Evolutionary conservation across 177 flowering plant species (phyloP).

Genomic region (Vitis hybrid): DNA sequence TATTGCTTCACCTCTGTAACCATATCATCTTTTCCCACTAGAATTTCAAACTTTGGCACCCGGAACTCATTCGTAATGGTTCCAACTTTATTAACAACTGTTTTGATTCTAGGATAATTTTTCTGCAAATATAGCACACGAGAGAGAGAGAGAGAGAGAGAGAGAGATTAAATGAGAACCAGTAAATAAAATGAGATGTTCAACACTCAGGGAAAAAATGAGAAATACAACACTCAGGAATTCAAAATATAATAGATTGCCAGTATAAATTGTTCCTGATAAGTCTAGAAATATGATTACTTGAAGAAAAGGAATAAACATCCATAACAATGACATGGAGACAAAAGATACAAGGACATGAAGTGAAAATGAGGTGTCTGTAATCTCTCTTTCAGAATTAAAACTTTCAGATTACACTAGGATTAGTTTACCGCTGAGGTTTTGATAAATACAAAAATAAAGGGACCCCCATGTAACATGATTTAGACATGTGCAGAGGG

Average conservation of each 20-base stretch:
- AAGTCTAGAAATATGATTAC: too few species aligned
- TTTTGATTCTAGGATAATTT: slow-evolving; percentile 88
- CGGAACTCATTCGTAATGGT: slow-evolving; percentile 87
- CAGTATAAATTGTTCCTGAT: too few species aligned
- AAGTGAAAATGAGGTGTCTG: too few species aligned
- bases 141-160: slow-evolving; percentile 1
- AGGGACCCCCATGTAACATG: neutral
- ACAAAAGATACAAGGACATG: too few species aligned
- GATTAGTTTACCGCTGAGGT: too few species aligned
- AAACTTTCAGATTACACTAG: too few species aligned
- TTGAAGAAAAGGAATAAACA: too few species aligned
- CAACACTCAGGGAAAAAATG: neutral
- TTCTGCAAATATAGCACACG: slow-evolving; percentile 50
- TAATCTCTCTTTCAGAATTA: too few species aligned
- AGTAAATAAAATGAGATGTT: neutral
- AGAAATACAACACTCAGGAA: neutral
- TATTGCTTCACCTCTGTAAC: slow-evolving; percentile 96
- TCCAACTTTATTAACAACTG: slow-evolving; percentile 94
- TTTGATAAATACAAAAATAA: neutral
- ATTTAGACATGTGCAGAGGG: neutral
- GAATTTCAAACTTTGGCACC: slow-evolving; percentile 88
- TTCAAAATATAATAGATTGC: neutral
- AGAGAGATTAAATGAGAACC: slow-evolving; percentile 1
- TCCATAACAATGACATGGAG: too few species aligned
- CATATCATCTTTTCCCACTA: slow-evolving; percentile 77